Evolutionary conservation across 768 basidiomycete species (phyloP).

Genomic region (Lactarius tabidus): DNA sequence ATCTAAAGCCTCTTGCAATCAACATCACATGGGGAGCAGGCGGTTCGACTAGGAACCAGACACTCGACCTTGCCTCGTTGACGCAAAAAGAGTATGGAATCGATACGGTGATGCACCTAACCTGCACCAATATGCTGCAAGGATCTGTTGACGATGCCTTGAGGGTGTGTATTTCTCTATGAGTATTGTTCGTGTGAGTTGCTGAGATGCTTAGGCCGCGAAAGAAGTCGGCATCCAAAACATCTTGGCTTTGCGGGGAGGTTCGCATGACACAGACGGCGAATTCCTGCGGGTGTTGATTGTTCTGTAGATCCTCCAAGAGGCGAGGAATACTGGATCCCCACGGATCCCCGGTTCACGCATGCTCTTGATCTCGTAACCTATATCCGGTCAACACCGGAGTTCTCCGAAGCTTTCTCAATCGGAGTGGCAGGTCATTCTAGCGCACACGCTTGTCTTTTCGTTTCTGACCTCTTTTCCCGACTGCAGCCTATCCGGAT

Average conservation of each 20-base stretch:
- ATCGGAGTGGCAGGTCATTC: slow-evolving; percentile 86
- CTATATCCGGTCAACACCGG: slow-evolving; percentile 74
- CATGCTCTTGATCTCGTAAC: slow-evolving; percentile 87
- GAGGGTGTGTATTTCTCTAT: slow-evolving; percentile 47
- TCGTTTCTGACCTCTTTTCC: slow-evolving; percentile 10
- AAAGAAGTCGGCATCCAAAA: slow-evolving; percentile 82
- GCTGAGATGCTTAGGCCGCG: slow-evolving; percentile 48
- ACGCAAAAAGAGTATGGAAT: slow-evolving; percentile 69
- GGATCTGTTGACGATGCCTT: slow-evolving; percentile 86
- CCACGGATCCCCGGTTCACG: slow-evolving; percentile 76
- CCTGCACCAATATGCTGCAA: slow-evolving; percentile 94
- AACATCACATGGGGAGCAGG: slow-evolving; percentile 98
- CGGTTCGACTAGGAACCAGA: slow-evolving; percentile 83
- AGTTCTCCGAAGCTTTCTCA: slow-evolving; percentile 83
- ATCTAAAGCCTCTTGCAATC: slow-evolving; percentile 75
- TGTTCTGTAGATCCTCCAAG: slow-evolving; percentile 73
- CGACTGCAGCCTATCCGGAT: slow-evolving; percentile 76
- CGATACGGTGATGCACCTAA: slow-evolving; percentile 90
- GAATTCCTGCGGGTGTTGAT: not conserved
- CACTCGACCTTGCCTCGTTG: slow-evolving; percentile 79
- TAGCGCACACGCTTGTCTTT: not conserved
- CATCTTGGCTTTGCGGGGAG: slow-evolving; percentile 89
- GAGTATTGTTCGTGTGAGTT: slow-evolving; percentile 4
- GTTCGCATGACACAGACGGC: slow-evolving; percentile 38
- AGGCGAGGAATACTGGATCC: slow-evolving; percentile 90